Conservation (phyloP, 192 early-diverging fungal species). For the Mortierella alpina region DNA sequence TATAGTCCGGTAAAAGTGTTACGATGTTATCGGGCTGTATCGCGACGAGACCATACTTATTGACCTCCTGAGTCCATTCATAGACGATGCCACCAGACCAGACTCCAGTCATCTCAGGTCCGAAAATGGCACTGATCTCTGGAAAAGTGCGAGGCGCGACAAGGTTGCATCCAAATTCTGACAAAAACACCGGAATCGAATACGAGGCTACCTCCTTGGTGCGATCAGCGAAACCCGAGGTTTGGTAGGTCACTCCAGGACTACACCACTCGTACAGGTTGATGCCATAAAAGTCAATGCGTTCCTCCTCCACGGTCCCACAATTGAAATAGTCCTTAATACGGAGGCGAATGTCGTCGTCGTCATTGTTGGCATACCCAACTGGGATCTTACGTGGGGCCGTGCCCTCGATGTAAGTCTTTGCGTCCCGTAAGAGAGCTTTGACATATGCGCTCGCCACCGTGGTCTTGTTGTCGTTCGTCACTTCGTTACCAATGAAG, state of each 20-base stretch:
- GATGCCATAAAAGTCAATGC: constrained; percentile 78
- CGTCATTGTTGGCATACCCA: constrained; percentile 83
- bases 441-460: constrained; percentile 74
- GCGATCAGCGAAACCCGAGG: constrained; percentile 75
- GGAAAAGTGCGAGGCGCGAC: constrained; percentile 74
- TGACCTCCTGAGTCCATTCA: constrained; percentile 80
- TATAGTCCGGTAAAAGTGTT: constrained; percentile 65
- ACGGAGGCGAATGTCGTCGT: constrained; percentile 71
- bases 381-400: constrained; percentile 70
- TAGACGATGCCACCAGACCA: constrained; percentile 83
- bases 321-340: constrained; percentile 80
- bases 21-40: constrained; percentile 59
- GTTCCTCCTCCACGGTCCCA: constrained; percentile 63
- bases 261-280: constrained; percentile 88
- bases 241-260: constrained; percentile 61
- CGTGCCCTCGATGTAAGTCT: constrained; percentile 64
- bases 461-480: constrained; percentile 71
- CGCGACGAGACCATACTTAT: constrained; percentile 78
- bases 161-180: constrained; percentile 83
- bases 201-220: constrained; percentile 70
- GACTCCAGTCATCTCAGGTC: constrained; percentile 70
- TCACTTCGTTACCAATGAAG: constrained; percentile 82
- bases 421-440: constrained; percentile 75
- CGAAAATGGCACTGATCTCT: constrained; percentile 75
- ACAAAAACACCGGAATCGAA: constrained; percentile 74